A percentile compares a stretch with the other conserved stretches of the same genome.
Evolutionary conservation across 2,329 filamentous ascomycete genomes (phyloP).

Genomic region (Fonsecaea monophora): DNA sequence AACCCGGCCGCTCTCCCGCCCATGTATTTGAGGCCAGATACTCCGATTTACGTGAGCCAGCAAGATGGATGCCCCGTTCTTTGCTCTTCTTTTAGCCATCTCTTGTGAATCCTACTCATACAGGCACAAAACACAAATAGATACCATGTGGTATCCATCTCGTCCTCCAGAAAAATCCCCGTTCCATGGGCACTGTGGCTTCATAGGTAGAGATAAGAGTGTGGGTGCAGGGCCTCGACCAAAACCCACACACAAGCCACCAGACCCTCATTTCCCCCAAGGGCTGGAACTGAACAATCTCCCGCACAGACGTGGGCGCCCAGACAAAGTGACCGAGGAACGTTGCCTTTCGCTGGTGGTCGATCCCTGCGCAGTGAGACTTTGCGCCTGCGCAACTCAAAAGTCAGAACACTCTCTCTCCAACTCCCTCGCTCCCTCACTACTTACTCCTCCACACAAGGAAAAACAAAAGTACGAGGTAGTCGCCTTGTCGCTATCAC

Average conservation of each 20-base stretch:
- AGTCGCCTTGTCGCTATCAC: background rate
- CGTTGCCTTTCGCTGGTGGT: background rate
- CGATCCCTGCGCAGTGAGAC: background rate
- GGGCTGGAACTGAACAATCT: slow-evolving; percentile 10
- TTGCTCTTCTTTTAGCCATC: background rate
- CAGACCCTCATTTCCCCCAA: background rate
- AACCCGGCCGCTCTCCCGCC: background rate
- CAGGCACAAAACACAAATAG: background rate
- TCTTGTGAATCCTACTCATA: background rate
- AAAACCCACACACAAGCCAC: background rate
- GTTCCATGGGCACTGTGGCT: background rate
- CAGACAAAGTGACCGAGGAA: background rate
- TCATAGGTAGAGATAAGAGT: background rate
- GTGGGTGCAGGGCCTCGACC: background rate
- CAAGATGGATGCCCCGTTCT: background rate
- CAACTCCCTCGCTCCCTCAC: background rate
- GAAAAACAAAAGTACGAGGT: background rate
- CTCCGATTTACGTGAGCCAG: background rate
- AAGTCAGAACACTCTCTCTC: background rate
- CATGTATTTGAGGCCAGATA: background rate
- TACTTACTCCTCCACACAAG: background rate
- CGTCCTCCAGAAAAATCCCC: background rate
- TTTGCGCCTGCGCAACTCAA: background rate
- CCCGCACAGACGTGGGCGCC: background rate
- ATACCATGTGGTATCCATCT: background rate